Base-by-base conservation (phyloP, 345 rosid genomes). In the Atalantia buxifolia region DNA sequence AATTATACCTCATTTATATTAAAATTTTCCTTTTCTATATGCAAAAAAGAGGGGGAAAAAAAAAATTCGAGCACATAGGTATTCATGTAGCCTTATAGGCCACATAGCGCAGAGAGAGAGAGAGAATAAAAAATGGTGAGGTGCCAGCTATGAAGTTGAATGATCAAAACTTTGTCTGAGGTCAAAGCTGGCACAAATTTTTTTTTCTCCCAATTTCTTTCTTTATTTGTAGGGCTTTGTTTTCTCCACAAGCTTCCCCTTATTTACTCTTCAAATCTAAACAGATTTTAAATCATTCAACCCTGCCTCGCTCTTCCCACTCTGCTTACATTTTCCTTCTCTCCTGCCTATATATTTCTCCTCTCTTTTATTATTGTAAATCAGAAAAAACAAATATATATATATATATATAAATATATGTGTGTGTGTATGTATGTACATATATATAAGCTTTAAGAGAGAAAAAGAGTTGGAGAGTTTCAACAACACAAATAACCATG, bases 61-160 rank as follows among this genome's bases (percentile, higher is more conserved):
- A 18, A 25, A 40, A 38, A 21, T 16, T 4, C 4, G 25, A 9
- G 38, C 24, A 45, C 9, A 27, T 8, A 8, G 35, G 22, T 55
- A 31, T 5, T 3, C 28, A 45, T 3, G 50, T 79, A 73, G 83
- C 22, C 69, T 27, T 21, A 66, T 85, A 80, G 86, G 78, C 82
- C 82, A 61, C 70, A 66, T 63, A 76, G 67, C 5, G 42, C 59
- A 80, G 68, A 50, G 62, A 66, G 27, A 33, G 48, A 9, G 48
- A 40, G 48, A 9, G 48, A 40, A 1, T 1, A 7, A 40, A 81
- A 78, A 75, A 60, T 61, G 84, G 81, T 64, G 86, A 83, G 92
- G 59, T 89, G 95, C 92, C 98, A 92, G 98, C 98, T 90, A 83
- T 81, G 95, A 87, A 86, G 72, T 76, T 77, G 89, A 88, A 87